These are phyloP conservation scores for Hevea brasiliensis DNA, from an alignment of 345 rosid species.

Conservation along the genomic window DNA sequence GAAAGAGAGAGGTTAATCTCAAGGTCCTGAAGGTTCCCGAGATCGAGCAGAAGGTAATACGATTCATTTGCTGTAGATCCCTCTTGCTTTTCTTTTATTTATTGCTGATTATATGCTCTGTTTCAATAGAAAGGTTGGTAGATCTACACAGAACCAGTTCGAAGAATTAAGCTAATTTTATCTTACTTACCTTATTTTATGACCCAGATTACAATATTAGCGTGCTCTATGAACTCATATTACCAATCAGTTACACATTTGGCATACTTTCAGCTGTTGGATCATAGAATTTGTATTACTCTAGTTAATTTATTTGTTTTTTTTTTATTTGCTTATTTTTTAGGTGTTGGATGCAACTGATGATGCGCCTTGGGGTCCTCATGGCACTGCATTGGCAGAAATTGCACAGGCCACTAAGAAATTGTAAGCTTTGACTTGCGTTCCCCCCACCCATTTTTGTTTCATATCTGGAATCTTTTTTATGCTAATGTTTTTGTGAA, in stretches of 20 bases:
- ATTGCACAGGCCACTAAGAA: slow-evolving; percentile 88
- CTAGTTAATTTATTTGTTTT: not conserved
- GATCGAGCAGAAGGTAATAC: slow-evolving; percentile 87
- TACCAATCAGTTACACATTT: not conserved
- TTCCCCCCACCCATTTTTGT: not conserved
- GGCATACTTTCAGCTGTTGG: no score
- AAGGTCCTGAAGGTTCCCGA: slow-evolving; percentile 96
- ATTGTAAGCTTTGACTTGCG: slow-evolving; percentile 49
- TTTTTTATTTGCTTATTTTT: not conserved
- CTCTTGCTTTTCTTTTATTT: not conserved
- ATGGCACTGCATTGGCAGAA: slow-evolving; percentile 90
- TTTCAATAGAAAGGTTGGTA: not conserved
- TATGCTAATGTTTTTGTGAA: slow-evolving; percentile 1
- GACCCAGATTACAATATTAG: not conserved
- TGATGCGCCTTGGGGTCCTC: slow-evolving; percentile 99
- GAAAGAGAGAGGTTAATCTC: slow-evolving; percentile 97
- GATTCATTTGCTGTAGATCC: not conserved
- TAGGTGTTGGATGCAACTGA: slow-evolving; percentile 98
- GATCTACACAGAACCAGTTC: not conserved
- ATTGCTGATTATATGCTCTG: not conserved
- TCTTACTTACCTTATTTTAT: not conserved
- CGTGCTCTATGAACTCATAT: not conserved
- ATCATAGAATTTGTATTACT: no score
- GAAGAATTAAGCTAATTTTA: not conserved
- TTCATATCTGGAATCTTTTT: not conserved